Evolutionary conservation across 805 yeast genomes (phyloP).

Genomic region (Cyberlindnera meyerae): DNA sequence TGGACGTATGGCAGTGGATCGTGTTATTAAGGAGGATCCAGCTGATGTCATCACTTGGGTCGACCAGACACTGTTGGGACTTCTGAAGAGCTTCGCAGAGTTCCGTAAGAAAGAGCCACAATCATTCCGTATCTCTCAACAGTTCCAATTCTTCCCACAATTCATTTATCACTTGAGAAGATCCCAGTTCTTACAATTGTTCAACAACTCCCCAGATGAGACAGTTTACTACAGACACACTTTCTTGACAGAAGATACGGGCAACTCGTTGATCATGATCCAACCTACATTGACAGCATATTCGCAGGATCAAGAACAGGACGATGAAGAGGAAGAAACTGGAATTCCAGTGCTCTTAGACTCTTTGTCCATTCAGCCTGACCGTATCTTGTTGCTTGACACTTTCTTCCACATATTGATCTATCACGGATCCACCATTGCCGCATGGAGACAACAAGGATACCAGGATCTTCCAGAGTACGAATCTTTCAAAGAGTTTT

Average conservation of each 20-base stretch:
- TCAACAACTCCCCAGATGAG: slow-evolving; percentile 98
- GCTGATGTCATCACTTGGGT: slow-evolving; percentile 94
- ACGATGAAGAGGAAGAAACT: slow-evolving; percentile 2
- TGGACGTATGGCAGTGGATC: slow-evolving; percentile 86
- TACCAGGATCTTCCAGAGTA: slow-evolving; percentile 90
- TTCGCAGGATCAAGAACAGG: slow-evolving; percentile 76
- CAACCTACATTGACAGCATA: slow-evolving; percentile 94
- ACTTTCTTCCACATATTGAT: slow-evolving; percentile 96
- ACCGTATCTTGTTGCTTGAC: slow-evolving; percentile 80
- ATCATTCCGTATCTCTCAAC: slow-evolving; percentile 78
- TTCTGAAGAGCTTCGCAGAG: slow-evolving; percentile 92
- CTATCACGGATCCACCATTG: slow-evolving; percentile 91
- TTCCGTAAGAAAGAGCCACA: slow-evolving; percentile 80
- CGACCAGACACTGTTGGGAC: slow-evolving; percentile 82
- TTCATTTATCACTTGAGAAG: slow-evolving; percentile 93
- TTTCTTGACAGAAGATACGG: slow-evolving; percentile 84
- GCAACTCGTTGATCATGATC: slow-evolving; percentile 91
- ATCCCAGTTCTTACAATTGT: slow-evolving; percentile 91
- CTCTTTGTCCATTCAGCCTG: slow-evolving; percentile 87
- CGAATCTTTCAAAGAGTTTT: slow-evolving; percentile 77
- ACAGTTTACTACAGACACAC: slow-evolving; percentile 95
- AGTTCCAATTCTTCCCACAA: slow-evolving; percentile 88
- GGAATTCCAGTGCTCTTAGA: slow-evolving; percentile 76
- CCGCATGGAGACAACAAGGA: slow-evolving; percentile 94
- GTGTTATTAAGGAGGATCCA: slow-evolving; percentile 78